Evolutionary conservation across 2,329 filamentous ascomycete genomes (phyloP), one percentile per base, ranked within the genome.

Genomic region (Alternaria novae-zelandiae): DNA sequence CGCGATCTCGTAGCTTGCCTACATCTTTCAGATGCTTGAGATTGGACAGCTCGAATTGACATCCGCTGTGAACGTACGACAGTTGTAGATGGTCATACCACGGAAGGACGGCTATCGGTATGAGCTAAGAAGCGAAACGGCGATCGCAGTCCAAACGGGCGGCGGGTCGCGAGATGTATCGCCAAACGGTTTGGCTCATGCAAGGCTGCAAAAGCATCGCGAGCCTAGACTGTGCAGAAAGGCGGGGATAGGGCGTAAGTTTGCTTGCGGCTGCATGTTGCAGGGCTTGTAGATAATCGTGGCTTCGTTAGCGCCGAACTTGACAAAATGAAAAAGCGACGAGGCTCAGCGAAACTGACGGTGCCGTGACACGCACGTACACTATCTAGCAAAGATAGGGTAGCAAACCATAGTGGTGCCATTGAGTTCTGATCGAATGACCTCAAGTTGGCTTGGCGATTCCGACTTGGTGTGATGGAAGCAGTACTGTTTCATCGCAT

Each of bases 241-340:
- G 28, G 25, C 20, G 30, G 49, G 58, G 23, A 30, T 41, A 50
- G 41, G 32, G 61, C 26, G 12, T 28, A 51, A 36, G 54, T 60
- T 56, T 49, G 50, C 55, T 53, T 43, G 43, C 36, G 41, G 49
- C 43, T 46, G 30, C 36, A 49, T 36, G 12, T 54, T 46, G 21
- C 49, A 43, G 20, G 25, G 23, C 25, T 46, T 23, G 28, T 57
- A 28, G 23, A 21, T 17, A 25, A 26, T 54, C 20, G 59, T 61
- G 61, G 65, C 62, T 55, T 51, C 41, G 25, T 51, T 65, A 60
- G 59, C 59, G 65, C 47, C 7, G 41, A 44, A 49, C 11, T 47
- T 11, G 56, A 61, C 44, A 62, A 64, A 54, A 46, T 28, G 64
- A 67, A 49, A 60, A 67, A 59, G 47, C 51, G 64, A 66, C 56